Conservation (phyloP, 2,329 filamentous ascomycete genomes). For the Drechslerella dactyloides region DNA sequence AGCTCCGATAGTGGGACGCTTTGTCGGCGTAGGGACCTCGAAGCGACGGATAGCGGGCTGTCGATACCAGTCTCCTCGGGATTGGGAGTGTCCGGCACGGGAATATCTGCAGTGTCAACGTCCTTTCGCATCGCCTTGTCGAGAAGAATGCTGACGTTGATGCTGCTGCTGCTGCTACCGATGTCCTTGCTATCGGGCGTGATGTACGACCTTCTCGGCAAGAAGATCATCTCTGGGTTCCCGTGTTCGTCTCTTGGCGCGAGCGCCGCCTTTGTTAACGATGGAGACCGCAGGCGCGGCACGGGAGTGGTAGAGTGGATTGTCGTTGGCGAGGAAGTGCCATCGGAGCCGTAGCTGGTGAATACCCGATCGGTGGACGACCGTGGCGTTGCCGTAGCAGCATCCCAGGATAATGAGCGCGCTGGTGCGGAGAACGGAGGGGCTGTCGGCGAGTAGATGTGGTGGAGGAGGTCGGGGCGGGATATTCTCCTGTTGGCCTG, state of each 20-base stretch:
- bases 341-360: slow-evolving; percentile 38
- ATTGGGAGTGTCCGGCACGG: neutral
- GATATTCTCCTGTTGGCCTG: slow-evolving; percentile 31
- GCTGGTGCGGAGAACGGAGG: slow-evolving; percentile 36
- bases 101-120: neutral
- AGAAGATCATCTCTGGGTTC: slow-evolving; percentile 18
- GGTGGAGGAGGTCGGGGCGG: slow-evolving; percentile 17
- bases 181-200: slow-evolving; percentile 10
- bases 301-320: slow-evolving; percentile 39
- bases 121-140: neutral
- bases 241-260: slow-evolving; percentile 37
- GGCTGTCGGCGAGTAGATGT: slow-evolving; percentile 20
- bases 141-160: slow-evolving; percentile 21
- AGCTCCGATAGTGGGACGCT: slow-evolving; percentile 4
- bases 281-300: slow-evolving; percentile 33
- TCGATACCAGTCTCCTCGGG: neutral
- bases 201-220: slow-evolving; percentile 24
- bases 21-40: neutral
- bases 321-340: slow-evolving; percentile 43
- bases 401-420: slow-evolving; percentile 44
- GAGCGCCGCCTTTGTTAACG: slow-evolving; percentile 40
- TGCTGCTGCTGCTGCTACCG: slow-evolving; percentile 16
- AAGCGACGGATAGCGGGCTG: neutral
- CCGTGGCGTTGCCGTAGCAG: slow-evolving; percentile 28
- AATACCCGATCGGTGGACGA: slow-evolving; percentile 48